A percentile compares a stretch with the other conserved stretches of the same genome.
Evolutionary conservation across 2,329 filamentous ascomycete genomes (phyloP).

Genomic region (Cercospora sesami): DNA sequence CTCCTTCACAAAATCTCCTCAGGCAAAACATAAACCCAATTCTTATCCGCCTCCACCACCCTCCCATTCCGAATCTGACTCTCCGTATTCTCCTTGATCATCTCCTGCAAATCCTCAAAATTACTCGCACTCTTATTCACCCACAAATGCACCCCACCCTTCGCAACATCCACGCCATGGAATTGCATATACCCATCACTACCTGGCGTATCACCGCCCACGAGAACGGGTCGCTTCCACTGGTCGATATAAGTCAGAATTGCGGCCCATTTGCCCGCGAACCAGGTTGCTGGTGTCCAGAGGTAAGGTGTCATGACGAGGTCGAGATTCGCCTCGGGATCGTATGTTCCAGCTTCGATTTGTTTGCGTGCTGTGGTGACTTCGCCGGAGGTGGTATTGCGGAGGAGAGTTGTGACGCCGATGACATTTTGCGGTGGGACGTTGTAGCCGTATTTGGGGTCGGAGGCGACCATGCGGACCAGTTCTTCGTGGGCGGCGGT

Average conservation of each 20-base stretch:
- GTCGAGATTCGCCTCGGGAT: constrained; percentile 43
- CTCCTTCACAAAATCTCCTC: constrained; percentile 39
- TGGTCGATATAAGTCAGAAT: constrained; percentile 42
- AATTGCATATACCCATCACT: constrained; percentile 51
- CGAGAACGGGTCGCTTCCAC: constrained; percentile 48
- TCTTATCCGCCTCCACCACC: constrained; percentile 48
- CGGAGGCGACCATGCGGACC: constrained; percentile 50
- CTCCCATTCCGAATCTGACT: constrained; percentile 42
- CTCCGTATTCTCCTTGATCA: constrained; percentile 42
- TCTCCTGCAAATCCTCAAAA: constrained; percentile 41
- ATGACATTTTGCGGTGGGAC: constrained; percentile 49
- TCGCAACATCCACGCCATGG: constrained; percentile 47
- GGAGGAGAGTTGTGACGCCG: constrained; percentile 45
- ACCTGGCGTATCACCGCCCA: constrained; percentile 47
- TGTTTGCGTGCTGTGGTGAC: constrained; percentile 46
- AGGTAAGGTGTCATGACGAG: constrained; percentile 45
- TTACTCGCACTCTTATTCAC: constrained; percentile 44
- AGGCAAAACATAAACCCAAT: constrained; percentile 49
- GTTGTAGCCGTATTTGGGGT: constrained; percentile 51
- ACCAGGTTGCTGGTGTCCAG: constrained; percentile 50
- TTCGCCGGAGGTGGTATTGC: constrained; percentile 34
- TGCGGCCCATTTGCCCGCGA: constrained; percentile 48
- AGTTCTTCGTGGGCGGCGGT: constrained; percentile 49
- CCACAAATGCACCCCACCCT: constrained; percentile 48
- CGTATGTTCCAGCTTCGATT: constrained; percentile 43